A percentile compares a stretch with the other conserved stretches of the same genome.
phyloP scores from a whole-genome alignment of 2,329 filamentous ascomycete genomes.

The Alternaria sp. region DNA sequence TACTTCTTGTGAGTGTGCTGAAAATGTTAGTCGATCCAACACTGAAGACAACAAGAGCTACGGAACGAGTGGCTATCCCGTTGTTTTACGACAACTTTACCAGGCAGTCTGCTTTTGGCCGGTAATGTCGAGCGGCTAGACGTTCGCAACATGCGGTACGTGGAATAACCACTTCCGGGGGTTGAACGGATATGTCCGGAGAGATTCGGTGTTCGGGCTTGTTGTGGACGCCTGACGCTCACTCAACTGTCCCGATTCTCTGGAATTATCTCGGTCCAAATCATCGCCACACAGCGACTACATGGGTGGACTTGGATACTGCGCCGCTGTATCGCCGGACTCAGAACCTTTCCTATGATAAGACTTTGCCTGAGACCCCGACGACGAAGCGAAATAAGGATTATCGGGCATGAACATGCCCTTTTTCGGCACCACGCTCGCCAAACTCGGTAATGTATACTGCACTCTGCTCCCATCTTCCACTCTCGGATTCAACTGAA shows the following conservation, averaged over 20 bases:
- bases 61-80: neutral
- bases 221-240: neutral
- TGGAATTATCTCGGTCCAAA: neutral
- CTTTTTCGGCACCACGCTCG: neutral
- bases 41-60: neutral
- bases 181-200: neutral
- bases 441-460: neutral
- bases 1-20: neutral
- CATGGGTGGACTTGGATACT: neutral
- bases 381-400: neutral
- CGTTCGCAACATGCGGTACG: neutral
- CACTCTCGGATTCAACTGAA: constrained; percentile 15
- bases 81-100: fast-evolving
- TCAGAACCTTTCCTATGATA: neutral
- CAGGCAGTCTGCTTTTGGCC: fast-evolving
- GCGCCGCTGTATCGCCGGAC: neutral
- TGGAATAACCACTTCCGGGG: neutral
- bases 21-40: neutral
- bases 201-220: neutral
- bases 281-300: neutral
- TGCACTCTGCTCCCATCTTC: constrained; percentile 8
- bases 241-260: fast-evolving
- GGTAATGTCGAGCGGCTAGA: neutral
- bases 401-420: neutral
- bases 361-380: neutral